Evolutionary conservation across 306 rosid species (phyloP).

Genomic region (Corylus heterophylla): DNA sequence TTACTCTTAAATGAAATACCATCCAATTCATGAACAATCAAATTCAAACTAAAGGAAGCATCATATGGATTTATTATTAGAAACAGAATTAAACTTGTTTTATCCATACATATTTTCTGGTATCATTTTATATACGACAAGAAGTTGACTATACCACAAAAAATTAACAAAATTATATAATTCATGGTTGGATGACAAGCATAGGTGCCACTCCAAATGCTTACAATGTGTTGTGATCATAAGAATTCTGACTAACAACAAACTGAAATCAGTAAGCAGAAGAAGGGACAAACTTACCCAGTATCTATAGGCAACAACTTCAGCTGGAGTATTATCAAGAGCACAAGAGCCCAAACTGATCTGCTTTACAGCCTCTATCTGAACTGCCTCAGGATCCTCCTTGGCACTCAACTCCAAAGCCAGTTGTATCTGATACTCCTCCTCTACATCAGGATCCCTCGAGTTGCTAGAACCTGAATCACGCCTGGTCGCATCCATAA

Average conservation of each 20-base stretch:
- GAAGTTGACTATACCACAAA: slow-evolving; percentile 26
- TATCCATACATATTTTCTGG: slow-evolving; percentile 18
- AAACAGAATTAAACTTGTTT: slow-evolving; percentile 17
- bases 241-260: not conserved
- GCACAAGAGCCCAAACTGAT: slow-evolving; percentile 93
- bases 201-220: not conserved
- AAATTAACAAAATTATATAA: slow-evolving; percentile 17
- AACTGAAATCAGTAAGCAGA: slow-evolving; percentile 12
- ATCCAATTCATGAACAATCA: slow-evolving; percentile 20
- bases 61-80: slow-evolving; percentile 25
- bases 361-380: slow-evolving; percentile 97
- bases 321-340: slow-evolving; percentile 80
- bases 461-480: slow-evolving; percentile 71
- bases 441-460: slow-evolving; percentile 85
- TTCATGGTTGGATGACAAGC: slow-evolving; percentile 14
- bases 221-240: not conserved
- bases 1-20: not conserved
- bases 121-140: slow-evolving; percentile 20
- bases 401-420: slow-evolving; percentile 94
- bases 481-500: slow-evolving; percentile 49
- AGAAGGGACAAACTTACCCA: slow-evolving; percentile 73
- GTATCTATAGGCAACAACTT: slow-evolving; percentile 85
- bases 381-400: slow-evolving; percentile 99
- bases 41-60: slow-evolving; percentile 16
- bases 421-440: slow-evolving; percentile 86